These are phyloP conservation scores for Mortierella sp. DNA, from an alignment of 371 early-diverging fungal genomes.

Conservation along the genomic window DNA sequence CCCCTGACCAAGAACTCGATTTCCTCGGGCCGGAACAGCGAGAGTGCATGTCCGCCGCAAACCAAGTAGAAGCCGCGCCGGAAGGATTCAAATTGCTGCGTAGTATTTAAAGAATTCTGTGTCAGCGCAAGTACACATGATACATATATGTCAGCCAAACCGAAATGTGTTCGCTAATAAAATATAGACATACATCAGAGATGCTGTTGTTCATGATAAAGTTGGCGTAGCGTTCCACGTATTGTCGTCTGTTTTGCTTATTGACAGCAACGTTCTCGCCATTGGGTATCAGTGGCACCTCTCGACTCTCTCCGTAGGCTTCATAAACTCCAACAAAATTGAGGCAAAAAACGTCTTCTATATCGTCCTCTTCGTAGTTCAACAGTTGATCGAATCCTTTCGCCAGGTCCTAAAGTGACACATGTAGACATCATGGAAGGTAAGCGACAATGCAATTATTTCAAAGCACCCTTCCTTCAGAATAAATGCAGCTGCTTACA, in stretches of 20 bases:
- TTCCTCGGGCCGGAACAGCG: constrained; percentile 94
- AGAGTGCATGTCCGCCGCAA: constrained; percentile 91
- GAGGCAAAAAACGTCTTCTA: constrained; percentile 86
- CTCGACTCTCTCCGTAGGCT: constrained; percentile 78
- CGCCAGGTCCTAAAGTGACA: constrained; percentile 79
- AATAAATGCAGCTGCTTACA: constrained; percentile 21
- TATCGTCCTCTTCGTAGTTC: constrained; percentile 84
- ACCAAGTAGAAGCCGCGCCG: constrained; percentile 93
- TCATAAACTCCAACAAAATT: constrained; percentile 86
- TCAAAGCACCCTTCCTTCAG: too few relatives aligned
- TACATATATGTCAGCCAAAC: neutral
- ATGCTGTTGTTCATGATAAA: constrained; percentile 77
- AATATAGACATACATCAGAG: constrained; percentile 30
- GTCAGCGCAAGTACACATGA: too few relatives aligned
- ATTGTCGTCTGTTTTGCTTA: constrained; percentile 75
- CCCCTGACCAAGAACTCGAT: constrained; percentile 97
- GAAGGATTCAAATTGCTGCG: constrained; percentile 91
- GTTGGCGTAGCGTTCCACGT: constrained; percentile 85
- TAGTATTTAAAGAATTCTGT: constrained; percentile 20
- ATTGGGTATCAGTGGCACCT: constrained; percentile 76
- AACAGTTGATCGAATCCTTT: constrained; percentile 87
- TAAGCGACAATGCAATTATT: too few relatives aligned
- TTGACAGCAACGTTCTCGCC: constrained; percentile 84
- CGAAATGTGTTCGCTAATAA: neutral
- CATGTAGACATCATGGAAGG: too few relatives aligned